Base-by-base conservation (phyloP, 139 green algal genomes). In the Trebouxia sp. region DNA sequence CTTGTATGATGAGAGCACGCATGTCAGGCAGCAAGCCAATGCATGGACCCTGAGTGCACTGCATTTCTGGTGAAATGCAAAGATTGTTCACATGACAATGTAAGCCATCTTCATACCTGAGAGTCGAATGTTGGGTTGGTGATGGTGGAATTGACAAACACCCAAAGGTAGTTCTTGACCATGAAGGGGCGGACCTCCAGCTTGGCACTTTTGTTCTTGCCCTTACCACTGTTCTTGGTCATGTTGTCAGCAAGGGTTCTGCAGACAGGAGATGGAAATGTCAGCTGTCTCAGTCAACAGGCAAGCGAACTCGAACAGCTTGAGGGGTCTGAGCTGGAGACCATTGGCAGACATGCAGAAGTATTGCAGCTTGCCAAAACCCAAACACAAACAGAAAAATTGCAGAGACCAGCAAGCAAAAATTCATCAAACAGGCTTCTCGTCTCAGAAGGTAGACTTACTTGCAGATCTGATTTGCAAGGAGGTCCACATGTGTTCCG, bases 91-190 rank as follows among this genome's bases (percentile, higher is more conserved):
- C n/a, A n/a, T n/a, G 24, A n/a, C n/a, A n/a, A n/a, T n/a, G n/a
- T n/a, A n/a, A n/a, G n/a, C n/a, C 17, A 66, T 65, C 42, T 53
- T 14, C 37, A 30, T n/a, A 92, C 91, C 94, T 98, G 96, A 1
- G 93, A 98, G 86, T 99, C 97, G 80, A 99, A 99, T 7, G 97
- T 93, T 10, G 97, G 97, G 84, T 99, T 99, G 80, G 98, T 95
- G 35, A 99, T 94, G 77, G 95, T 85, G 80, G 90, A 92, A 86
- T 99, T 99, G 82, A 99, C 85, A 82, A 99, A 99, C 11, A 99
- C 89, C 91, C 92, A 98, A 17, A 99, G 85, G 88, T 99, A 96
- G 89, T 98, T 98, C 83, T 97, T 97, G 45, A 99, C 92, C 90
- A 98, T 98, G 85, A 95, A 95, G 20, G 92, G 86, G 89, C 99